A percentile compares a stretch with the other conserved stretches of the same genome.
Conservation (phyloP, 2,329 filamentous ascomycete genomes). For the Cytospora piceicola region DNA sequence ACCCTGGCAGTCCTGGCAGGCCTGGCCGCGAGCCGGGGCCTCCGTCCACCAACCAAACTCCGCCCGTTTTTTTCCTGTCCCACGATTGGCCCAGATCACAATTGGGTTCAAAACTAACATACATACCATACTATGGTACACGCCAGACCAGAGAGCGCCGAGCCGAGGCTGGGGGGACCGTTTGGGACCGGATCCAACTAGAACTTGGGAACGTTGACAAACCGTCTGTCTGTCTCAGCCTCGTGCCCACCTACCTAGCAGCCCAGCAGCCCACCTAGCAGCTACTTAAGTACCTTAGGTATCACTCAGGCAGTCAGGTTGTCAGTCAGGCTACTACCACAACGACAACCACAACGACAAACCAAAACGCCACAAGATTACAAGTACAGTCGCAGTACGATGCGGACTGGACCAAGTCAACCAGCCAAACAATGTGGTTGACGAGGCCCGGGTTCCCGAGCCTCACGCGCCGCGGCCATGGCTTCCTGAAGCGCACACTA, state of each 20-base stretch:
- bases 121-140: too few relatives aligned
- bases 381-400: background rate
- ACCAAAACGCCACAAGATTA: too few relatives aligned
- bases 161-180: too few relatives aligned
- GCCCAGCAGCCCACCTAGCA: too few relatives aligned
- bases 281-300: too few relatives aligned
- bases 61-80: too few relatives aligned
- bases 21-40: background rate
- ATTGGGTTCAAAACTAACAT: too few relatives aligned
- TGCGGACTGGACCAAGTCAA: constrained; percentile 1
- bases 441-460: constrained; percentile 1
- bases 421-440: constrained; percentile 21
- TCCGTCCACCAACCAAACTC: background rate
- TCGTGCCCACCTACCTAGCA: background rate
- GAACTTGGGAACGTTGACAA: too few relatives aligned
- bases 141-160: too few relatives aligned
- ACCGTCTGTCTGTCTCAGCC: background rate
- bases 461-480: constrained; percentile 9
- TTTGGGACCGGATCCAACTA: too few relatives aligned
- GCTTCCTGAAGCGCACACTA: background rate
- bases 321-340: background rate
- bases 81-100: too few relatives aligned
- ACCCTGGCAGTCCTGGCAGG: too few relatives aligned
- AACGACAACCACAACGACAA: background rate
- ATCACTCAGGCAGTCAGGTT: background rate